Evolutionary conservation across 306 rosid species (phyloP).

Genomic region (Citrullus colocynthis): DNA sequence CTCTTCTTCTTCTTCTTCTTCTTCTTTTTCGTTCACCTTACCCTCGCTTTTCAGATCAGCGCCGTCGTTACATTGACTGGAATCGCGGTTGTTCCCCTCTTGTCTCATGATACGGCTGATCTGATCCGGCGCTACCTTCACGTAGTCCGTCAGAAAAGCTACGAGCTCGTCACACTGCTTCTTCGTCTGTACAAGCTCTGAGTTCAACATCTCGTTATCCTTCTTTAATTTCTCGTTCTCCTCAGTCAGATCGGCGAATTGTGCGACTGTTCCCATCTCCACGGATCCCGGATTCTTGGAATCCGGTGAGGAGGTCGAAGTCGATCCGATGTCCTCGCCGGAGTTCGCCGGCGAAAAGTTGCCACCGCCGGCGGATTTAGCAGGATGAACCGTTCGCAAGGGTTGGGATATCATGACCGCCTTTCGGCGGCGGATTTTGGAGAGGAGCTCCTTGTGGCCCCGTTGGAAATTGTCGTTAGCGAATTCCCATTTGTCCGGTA

Average conservation of each 20-base stretch:
- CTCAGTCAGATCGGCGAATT: conserved; percentile 30
- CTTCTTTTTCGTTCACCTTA: neutral
- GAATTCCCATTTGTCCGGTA: conserved; percentile 95
- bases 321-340: conserved; percentile 67
- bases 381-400: neutral
- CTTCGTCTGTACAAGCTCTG: conserved; percentile 59
- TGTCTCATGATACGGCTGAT: conserved; percentile 43
- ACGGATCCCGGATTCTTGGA: conserved; percentile 63
- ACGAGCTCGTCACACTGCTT: conserved; percentile 68
- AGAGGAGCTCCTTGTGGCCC: conserved; percentile 50
- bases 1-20: conserved; percentile 4
- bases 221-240: conserved; percentile 72
- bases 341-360: conserved; percentile 36
- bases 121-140: conserved; percentile 67
- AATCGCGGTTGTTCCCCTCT: conserved; percentile 28
- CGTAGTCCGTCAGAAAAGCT: conserved; percentile 27
- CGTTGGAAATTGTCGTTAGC: conserved; percentile 73
- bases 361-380: conserved; percentile 14
- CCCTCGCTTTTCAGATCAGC: conserved; percentile 2
- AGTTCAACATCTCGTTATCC: conserved; percentile 50
- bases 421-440: conserved; percentile 69
- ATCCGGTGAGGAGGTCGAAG: conserved; percentile 58
- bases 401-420: conserved; percentile 2
- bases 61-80: conserved; percentile 13
- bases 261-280: conserved; percentile 25